Base-by-base conservation (phyloP, 2,329 filamentous ascomycete genomes). In the Plectosphaerella plurivora region DNA sequence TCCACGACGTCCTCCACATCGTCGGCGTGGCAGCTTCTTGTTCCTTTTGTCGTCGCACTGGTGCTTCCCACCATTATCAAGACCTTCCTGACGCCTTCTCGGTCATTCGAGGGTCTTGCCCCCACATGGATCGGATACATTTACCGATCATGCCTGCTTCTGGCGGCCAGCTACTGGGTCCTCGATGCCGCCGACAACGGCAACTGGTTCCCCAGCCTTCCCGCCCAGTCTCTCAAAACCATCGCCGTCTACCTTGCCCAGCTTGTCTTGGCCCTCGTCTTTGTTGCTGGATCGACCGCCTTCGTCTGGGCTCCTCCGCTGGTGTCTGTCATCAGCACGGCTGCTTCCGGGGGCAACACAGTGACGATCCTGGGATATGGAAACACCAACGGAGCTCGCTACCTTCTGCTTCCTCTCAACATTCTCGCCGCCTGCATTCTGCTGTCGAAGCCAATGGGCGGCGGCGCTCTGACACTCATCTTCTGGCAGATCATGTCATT, bases 391-490 rank as follows among this genome's bases (percentile, higher is more conserved):
- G 94, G 94, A 53, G 88, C 90, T 1, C 87, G 93, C 25, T 97
- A 95, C 70, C 86, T 96, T 59, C 76, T 97, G 35, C 79, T 97
- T 7, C 81, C 91, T 3, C 76, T 90, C 59, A 91, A 92, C 65
- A 84, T 95, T 68, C 78, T 90, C 24, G 78, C 89, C 9, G 88
- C 85, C 1, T 83, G 91, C 53, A 82, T 91, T 51, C 78, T 97
- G 8, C 79, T 97, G 24, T 88, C 93, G 57, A 97, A 97, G 68
- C 94, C 94, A 15, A 95, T 99, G 89, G 94, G 94, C 49, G 86
- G 86, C 53, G 92, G 91, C 48, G 85, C 91, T 1, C 81, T 97
- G 49, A 88, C 83, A 8, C 76, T 97, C 49, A 84, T 94, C 69
- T 75, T 91, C 55, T 93, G 92, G 84, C 93, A 97, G 71, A 85